A percentile compares a stretch with the other conserved stretches of the same genome.
Evolutionary conservation across 2,329 filamentous ascomycete genomes (phyloP).

Genomic region (Trichoderma sp.): DNA sequence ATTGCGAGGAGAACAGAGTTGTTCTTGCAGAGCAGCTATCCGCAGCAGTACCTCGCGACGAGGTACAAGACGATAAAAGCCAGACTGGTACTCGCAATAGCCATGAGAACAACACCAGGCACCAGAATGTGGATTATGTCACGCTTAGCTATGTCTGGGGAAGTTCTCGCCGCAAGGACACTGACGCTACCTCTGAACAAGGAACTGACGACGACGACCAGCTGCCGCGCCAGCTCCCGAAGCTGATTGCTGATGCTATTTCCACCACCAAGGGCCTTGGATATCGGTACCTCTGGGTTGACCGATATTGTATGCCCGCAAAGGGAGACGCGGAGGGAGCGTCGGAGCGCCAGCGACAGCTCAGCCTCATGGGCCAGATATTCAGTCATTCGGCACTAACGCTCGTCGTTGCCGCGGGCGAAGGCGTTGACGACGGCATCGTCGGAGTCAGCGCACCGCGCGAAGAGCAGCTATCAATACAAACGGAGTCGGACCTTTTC

Average conservation of each 20-base stretch:
- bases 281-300: constrained; percentile 39
- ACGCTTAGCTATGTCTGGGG: constrained; percentile 38
- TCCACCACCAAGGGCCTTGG: constrained; percentile 32
- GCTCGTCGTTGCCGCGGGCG: constrained; percentile 36
- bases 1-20: constrained; percentile 31
- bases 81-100: not conserved
- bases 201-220: constrained; percentile 6
- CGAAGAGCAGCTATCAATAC: constrained; percentile 36
- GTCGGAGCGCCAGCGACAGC: constrained; percentile 27
- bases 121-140: constrained; percentile 30
- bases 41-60: not conserved
- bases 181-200: not conserved
- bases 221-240: constrained; percentile 30
- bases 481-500: constrained; percentile 33
- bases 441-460: constrained; percentile 35
- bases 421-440: constrained; percentile 32
- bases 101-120: constrained; percentile 17
- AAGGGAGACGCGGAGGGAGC: constrained; percentile 27
- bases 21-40: constrained; percentile 31
- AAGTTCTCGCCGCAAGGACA: not conserved
- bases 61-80: not conserved
- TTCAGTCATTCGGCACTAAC: constrained; percentile 35
- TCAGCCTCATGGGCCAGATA: constrained; percentile 35
- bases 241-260: constrained; percentile 35
- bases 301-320: constrained; percentile 34